Base-by-base conservation (phyloP, 495 filamentous ascomycete genomes). In the Aspergillus coremiiformis region DNA sequence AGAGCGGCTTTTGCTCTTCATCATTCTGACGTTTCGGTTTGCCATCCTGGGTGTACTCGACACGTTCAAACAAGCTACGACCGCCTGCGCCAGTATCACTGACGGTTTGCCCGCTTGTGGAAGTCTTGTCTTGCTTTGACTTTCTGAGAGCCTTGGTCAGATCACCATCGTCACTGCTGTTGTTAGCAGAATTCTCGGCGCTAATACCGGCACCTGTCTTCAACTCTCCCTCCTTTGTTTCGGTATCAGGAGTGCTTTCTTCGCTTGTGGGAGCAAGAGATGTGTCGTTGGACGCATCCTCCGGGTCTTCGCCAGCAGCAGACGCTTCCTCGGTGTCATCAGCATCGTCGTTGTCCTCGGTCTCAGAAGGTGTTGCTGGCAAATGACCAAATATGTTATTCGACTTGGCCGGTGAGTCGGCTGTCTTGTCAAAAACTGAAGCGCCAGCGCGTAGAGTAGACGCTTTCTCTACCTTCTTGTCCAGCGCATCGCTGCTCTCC, bases 371-470 rank as follows among this genome's bases (percentile, higher is more conserved):
- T 12, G 68, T 70, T 30, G 77, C 79, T 1, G 81, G 82, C 30
- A 85, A 66, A 51, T 84, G 77, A 45, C 81, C 75, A 51, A 86
- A 86, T 21, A 84, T 83, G 53, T 85, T 86, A 32, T 64, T 65
- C 8, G 66, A 61, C 32, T 66, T 65, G 37, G 59, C 52, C 1
- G 68, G 22, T 1, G 64, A 62, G 20, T 55, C 59, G 17, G 57
- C 56, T 14, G 56, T 55, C 9, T 52, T 39, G 19, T 65, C 65
- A 20, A 62, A 60, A 19, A 63, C 45, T 0, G 63, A 63, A 3
- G 49, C 27, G 27, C 44, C 49, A 24, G 59, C 49, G 24, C 26
- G 47, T 51, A 15, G 53, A 23, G 39, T 54, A 26, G 52, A 21
- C 8, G 53, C 39, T 11, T 57, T 51, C 15, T 61, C 60, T 19